phyloP scores from a whole-genome alignment of 1,139 yeast genomes.

The Hemisphaericaspora xylofermentans region DNA sequence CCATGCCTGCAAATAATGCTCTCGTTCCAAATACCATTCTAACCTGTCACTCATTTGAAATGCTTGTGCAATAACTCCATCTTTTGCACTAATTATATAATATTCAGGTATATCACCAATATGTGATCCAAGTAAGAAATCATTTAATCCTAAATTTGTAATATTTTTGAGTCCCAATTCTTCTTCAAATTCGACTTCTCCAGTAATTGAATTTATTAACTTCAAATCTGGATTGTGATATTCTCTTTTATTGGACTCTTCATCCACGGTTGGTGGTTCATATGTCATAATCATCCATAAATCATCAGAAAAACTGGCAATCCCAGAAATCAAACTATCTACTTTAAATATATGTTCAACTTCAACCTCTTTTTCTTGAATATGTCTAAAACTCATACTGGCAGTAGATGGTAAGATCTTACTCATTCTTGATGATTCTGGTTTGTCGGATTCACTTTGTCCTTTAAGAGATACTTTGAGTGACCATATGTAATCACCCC shows the following conservation, averaged over 20 bases:
- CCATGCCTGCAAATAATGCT: conserved; percentile 71
- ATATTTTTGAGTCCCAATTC: conserved; percentile 66
- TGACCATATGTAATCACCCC: conserved; percentile 82
- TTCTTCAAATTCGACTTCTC: conserved; percentile 81
- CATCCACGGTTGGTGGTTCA: conserved; percentile 38
- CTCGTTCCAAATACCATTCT: conserved; percentile 65
- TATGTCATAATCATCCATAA: conserved; percentile 60
- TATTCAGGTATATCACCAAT: conserved; percentile 45
- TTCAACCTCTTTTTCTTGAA: conserved; percentile 56
- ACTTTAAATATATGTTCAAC: conserved; percentile 56
- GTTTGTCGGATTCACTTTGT: conserved; percentile 15
- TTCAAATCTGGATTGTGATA: conserved; percentile 65
- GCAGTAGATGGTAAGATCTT: conserved; percentile 64
- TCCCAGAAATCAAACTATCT: conserved; percentile 72
- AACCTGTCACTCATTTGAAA: conserved; percentile 66
- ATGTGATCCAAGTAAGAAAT: conserved; percentile 63
- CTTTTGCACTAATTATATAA: conserved; percentile 76
- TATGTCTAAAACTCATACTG: conserved; percentile 55
- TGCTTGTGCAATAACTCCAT: conserved; percentile 75
- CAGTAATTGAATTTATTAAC: conserved; percentile 60
- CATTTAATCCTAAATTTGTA: conserved; percentile 71
- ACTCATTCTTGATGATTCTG: conserved; percentile 26
- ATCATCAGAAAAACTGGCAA: conserved; percentile 70
- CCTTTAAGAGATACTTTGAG: conserved; percentile 47
- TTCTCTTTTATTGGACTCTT: conserved; percentile 25